Conservation (phyloP, 2,329 filamentous ascomycete species). For the Penicillium capsulatum region DNA sequence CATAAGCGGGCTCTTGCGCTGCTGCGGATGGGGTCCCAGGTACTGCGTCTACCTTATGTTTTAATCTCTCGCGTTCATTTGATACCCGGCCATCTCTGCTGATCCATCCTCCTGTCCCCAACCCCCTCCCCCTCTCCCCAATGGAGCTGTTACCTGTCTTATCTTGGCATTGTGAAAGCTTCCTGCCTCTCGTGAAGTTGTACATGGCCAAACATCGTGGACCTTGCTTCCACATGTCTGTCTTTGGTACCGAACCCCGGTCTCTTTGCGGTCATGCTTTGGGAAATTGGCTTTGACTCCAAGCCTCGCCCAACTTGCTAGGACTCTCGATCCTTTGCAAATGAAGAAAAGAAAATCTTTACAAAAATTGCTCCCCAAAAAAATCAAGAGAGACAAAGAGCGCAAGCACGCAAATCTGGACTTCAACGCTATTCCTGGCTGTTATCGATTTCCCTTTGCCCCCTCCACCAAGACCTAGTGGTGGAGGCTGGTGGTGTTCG, state of each 20-base stretch:
- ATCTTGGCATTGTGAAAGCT: not conserved
- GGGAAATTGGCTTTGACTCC: not conserved
- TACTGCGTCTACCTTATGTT: slow-evolving; percentile 26
- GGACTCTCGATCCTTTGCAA: slow-evolving; percentile 8
- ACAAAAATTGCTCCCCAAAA: slow-evolving; percentile 15
- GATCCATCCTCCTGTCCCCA: slow-evolving; percentile 19
- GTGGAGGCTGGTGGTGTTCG: slow-evolving; percentile 37
- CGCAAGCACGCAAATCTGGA: slow-evolving; percentile 29
- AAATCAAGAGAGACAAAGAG: slow-evolving; percentile 26
- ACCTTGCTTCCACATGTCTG: slow-evolving; percentile 7
- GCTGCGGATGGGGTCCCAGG: slow-evolving; percentile 20
- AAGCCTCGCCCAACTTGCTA: slow-evolving; percentile 3
- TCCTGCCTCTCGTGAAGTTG: slow-evolving; percentile 14
- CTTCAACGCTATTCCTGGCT: slow-evolving; percentile 22
- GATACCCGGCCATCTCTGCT: slow-evolving; percentile 36
- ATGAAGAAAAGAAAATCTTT: slow-evolving; percentile 13
- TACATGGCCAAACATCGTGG: slow-evolving; percentile 22
- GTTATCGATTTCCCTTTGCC: slow-evolving; percentile 24
- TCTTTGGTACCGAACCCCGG: slow-evolving; percentile 14
- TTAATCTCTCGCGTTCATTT: slow-evolving; percentile 33
- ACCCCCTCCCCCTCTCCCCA: too few species aligned
- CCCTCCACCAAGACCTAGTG: slow-evolving; percentile 35
- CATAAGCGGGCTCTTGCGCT: slow-evolving; percentile 44
- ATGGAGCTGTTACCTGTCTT: not conserved
- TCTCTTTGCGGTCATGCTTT: slow-evolving; percentile 8